Evolutionary conservation across 2,329 filamentous ascomycete genomes (phyloP).

Genomic region (Microthyrium microscopicum): DNA sequence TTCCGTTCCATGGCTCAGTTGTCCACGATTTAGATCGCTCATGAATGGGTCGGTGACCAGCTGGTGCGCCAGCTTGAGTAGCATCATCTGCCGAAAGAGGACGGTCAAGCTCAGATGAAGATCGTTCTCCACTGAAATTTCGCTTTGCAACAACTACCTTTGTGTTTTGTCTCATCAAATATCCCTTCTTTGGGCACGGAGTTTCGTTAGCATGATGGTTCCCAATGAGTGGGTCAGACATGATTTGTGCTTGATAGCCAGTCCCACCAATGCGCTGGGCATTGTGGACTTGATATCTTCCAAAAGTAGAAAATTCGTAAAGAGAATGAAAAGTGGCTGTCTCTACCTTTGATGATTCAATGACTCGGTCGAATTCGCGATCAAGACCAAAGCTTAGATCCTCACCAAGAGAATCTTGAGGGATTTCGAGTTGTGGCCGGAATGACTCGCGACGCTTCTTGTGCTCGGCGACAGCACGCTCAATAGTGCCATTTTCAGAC

Average conservation of each 20-base stretch:
- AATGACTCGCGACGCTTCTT: slow-evolving; percentile 7
- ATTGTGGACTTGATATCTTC: too few species aligned
- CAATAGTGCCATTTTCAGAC: slow-evolving; percentile 10
- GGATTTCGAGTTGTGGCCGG: slow-evolving; percentile 57
- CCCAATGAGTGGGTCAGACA: slow-evolving; percentile 1
- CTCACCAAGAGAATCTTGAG: slow-evolving; percentile 49
- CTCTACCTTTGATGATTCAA: slow-evolving; percentile 87
- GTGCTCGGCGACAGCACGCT: background rate
- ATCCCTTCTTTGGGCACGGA: slow-evolving; percentile 68
- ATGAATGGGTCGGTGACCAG: slow-evolving; percentile 53
- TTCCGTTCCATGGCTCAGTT: slow-evolving; percentile 90
- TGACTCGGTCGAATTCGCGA: slow-evolving; percentile 84
- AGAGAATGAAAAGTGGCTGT: slow-evolving; percentile 5
- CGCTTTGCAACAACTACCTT: slow-evolving; percentile 86
- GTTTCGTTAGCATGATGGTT: slow-evolving; percentile 24
- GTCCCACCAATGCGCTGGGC: background rate
- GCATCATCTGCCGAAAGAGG: slow-evolving; percentile 24
- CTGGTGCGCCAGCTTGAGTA: slow-evolving; percentile 31
- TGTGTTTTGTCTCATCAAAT: slow-evolving; percentile 96
- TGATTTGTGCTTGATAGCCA: too few species aligned
- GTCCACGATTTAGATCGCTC: slow-evolving; percentile 64
- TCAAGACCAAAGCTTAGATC: slow-evolving; percentile 77
- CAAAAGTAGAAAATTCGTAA: slow-evolving; percentile 4
- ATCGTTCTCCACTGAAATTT: slow-evolving; percentile 42
- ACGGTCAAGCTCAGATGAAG: too few species aligned